Conservation (phyloP, 2,329 filamentous ascomycete species). For the Ilyonectria sp. region DNA sequence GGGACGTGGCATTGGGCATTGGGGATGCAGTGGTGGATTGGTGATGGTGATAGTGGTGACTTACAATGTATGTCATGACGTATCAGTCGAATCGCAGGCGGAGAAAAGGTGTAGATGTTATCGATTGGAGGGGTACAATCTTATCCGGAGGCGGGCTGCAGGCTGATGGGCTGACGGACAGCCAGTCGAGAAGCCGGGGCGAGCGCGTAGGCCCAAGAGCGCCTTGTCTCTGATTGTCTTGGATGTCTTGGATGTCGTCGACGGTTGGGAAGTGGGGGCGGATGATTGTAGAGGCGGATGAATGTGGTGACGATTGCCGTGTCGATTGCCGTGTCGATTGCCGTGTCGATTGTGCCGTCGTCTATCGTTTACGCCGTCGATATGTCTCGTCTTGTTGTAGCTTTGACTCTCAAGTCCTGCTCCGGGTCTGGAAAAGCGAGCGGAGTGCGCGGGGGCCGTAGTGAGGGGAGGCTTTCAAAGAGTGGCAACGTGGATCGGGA, state of each 20-base stretch:
- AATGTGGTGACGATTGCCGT: background rate
- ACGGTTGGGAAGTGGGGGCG: background rate
- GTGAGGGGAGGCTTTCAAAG: conserved; percentile 11
- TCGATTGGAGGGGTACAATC: conserved; percentile 38
- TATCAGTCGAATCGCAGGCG: conserved; percentile 46
- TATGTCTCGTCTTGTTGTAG: background rate
- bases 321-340: background rate
- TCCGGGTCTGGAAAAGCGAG: conserved; percentile 7
- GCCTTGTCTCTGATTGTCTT: background rate
- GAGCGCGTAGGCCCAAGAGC: too few relatives aligned
- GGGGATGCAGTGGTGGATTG: conserved; percentile 31
- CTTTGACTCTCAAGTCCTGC: background rate
- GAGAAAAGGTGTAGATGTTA: conserved; percentile 23
- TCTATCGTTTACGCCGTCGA: conserved; percentile 5
- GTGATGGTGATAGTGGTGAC: conserved; percentile 42
- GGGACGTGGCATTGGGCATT: conserved; percentile 29
- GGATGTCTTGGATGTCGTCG: background rate
- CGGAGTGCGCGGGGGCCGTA: conserved; percentile 20
- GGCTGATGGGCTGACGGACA: conserved; percentile 4
- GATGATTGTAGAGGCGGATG: background rate
- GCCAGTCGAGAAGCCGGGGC: background rate
- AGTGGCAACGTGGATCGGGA: background rate
- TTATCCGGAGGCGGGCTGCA: conserved; percentile 16
- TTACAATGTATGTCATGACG: conserved; percentile 60
- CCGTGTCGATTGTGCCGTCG: background rate